Evolutionary conservation across 2,329 filamentous ascomycete species (phyloP).

Genomic region (Pseudogymnoascus sp.): DNA sequence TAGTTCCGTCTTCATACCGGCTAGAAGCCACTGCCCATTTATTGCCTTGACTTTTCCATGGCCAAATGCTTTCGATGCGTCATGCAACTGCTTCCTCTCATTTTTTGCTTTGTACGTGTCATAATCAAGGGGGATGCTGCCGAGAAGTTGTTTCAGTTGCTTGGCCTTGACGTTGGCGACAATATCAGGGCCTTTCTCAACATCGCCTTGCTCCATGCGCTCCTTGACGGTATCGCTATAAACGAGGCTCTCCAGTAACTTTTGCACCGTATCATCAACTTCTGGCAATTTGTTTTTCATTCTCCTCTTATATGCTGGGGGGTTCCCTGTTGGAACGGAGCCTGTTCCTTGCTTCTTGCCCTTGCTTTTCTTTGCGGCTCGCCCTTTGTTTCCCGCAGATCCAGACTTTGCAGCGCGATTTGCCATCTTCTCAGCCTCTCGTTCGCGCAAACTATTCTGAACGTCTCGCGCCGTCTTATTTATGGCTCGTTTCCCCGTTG

Average conservation of each 20-base stretch:
- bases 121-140: slow-evolving; percentile 21
- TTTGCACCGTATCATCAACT: slow-evolving; percentile 17
- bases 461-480: not conserved
- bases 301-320: not conserved
- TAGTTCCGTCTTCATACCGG: slow-evolving; percentile 41
- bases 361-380: not conserved
- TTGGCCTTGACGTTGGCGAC: slow-evolving; percentile 17
- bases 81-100: slow-evolving; percentile 32
- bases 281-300: not conserved
- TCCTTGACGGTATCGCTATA: slow-evolving; percentile 15
- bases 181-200: slow-evolving; percentile 18
- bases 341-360: not conserved
- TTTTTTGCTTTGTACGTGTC: slow-evolving; percentile 13
- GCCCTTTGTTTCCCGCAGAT: not conserved
- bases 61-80: slow-evolving; percentile 38
- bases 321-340: not conserved
- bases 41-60: slow-evolving; percentile 28
- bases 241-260: slow-evolving; percentile 20
- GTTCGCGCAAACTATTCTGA: not conserved
- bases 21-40: slow-evolving; percentile 36
- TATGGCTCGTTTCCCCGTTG: not conserved
- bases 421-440: not conserved
- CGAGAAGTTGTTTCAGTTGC: slow-evolving; percentile 23
- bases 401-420: not conserved
- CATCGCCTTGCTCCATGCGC: slow-evolving; percentile 6